Percentiles rank a stretch among this genome's conserved stretches.
These are phyloP conservation scores for Chondrus crispus DNA, from an alignment of 23 red algal species.

Conservation along the genomic window DNA sequence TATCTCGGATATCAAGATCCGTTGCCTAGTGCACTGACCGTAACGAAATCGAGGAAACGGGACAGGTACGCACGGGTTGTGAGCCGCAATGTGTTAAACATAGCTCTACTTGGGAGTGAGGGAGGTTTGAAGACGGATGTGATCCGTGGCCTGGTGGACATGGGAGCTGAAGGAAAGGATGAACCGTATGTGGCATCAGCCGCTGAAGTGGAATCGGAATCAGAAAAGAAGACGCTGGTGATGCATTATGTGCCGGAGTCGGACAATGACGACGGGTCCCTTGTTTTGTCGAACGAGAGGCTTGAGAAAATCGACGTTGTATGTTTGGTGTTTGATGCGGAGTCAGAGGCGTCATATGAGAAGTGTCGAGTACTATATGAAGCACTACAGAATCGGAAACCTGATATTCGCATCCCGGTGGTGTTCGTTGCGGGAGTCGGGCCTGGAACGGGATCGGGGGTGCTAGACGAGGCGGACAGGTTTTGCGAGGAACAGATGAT, in stretches of 20 bases:
- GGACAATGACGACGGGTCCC: not conserved
- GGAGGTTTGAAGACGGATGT: constrained; percentile 65
- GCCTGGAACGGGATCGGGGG: not conserved
- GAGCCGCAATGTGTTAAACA: constrained; percentile 54
- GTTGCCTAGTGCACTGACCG: constrained; percentile 28
- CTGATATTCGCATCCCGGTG: constrained; percentile 30
- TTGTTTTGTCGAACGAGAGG: constrained; percentile 15
- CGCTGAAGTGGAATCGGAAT: constrained; percentile 13
- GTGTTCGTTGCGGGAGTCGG: constrained; percentile 57
- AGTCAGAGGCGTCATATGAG: constrained; percentile 41
- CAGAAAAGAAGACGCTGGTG: constrained; percentile 42
- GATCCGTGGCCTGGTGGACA: constrained; percentile 72
- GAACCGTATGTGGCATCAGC: not conserved
- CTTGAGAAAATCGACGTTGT: constrained; percentile 81
- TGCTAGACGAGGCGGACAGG: constrained; percentile 17
- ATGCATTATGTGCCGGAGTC: constrained; percentile 51
- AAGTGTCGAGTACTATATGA: constrained; percentile 66
- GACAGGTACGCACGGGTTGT: constrained; percentile 64
- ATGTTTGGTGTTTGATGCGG: constrained; percentile 69
- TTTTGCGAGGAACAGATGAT: constrained; percentile 36
- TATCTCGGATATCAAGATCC: constrained; percentile 78
- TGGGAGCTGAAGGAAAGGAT: constrained; percentile 7
- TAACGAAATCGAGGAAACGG: constrained; percentile 59
- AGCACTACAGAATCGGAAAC: constrained; percentile 42
- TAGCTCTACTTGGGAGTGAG: constrained; percentile 72